phyloP scores from a whole-genome alignment of 495 filamentous ascomycete species.

The Jackrogersella multiformis region DNA sequence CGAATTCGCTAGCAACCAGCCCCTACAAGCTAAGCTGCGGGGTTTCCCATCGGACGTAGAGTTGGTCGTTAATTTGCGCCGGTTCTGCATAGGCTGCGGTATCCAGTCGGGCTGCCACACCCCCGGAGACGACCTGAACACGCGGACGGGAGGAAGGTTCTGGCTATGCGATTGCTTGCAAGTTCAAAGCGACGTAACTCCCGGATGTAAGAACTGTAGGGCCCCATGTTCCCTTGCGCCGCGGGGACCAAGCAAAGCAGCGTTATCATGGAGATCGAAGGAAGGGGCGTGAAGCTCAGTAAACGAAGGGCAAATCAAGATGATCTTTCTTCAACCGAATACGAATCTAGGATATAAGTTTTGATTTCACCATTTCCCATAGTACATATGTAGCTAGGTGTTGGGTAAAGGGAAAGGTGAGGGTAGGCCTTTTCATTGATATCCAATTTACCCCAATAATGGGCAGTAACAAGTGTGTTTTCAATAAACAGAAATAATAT shows the following conservation, averaged over 20 bases:
- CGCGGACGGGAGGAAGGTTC: conserved; percentile 27
- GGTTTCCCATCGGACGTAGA: conserved; percentile 1
- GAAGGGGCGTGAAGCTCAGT: not conserved
- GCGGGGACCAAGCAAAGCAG: not conserved
- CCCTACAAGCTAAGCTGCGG: conserved; percentile 22
- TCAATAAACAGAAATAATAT: not conserved
- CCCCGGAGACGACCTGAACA: conserved; percentile 33
- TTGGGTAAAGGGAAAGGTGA: not conserved
- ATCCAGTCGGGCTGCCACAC: conserved; percentile 38
- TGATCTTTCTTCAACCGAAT: no score
- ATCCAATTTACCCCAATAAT: not conserved
- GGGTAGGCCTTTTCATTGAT: not conserved
- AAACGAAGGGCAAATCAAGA: not conserved
- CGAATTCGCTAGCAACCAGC: conserved; percentile 38
- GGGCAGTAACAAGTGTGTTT: not conserved
- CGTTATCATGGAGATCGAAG: not conserved
- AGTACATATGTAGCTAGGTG: not conserved
- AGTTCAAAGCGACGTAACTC: conserved; percentile 7
- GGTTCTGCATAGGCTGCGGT: conserved; percentile 44
- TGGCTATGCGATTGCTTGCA: conserved; percentile 40
- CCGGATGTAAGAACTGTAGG: conserved; percentile 26
- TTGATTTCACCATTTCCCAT: not conserved
- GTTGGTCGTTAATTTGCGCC: conserved; percentile 30
- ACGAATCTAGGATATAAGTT: not conserved
- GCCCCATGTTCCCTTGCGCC: conserved; percentile 22